These are phyloP conservation scores for Malassezia pachydermatis DNA, from an alignment of 1,284 basidiomycete species.

Conservation along the genomic window DNA sequence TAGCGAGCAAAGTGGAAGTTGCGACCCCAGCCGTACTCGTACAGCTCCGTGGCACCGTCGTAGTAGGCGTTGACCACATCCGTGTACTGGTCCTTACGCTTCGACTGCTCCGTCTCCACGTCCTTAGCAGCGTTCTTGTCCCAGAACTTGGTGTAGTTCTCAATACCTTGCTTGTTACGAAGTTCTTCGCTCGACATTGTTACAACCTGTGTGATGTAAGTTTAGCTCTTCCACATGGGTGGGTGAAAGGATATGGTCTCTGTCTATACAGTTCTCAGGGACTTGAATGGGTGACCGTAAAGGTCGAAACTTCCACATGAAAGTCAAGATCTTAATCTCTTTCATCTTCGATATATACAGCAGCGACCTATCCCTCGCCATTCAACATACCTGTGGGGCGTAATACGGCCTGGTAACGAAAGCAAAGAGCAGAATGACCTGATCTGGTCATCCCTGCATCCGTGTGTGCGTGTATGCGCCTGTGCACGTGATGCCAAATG, in stretches of 20 bases:
- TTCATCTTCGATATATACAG: too few relatives aligned
- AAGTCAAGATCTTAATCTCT: conserved; percentile 2
- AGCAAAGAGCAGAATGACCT: too few relatives aligned
- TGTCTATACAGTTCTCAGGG: conserved; percentile 5
- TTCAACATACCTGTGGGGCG: too few relatives aligned
- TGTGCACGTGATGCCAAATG: too few relatives aligned
- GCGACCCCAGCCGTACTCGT: conserved; percentile 87
- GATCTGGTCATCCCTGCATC: too few relatives aligned
- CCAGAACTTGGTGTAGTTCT: conserved; percentile 90
- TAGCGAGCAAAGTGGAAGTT: conserved; percentile 98
- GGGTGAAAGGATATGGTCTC: background rate
- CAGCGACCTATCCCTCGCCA: too few relatives aligned
- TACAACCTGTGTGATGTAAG: background rate
- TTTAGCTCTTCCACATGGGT: background rate
- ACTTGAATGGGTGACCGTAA: conserved; percentile 20
- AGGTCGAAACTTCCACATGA: conserved; percentile 7
- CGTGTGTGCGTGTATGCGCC: too few relatives aligned
- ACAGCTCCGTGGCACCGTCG: conserved; percentile 88
- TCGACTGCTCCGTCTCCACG: conserved; percentile 59
- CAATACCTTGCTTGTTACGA: conserved; percentile 70
- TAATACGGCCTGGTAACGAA: too few relatives aligned
- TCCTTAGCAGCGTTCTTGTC: conserved; percentile 72
- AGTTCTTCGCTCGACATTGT: conserved; percentile 51
- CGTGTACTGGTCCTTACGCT: conserved; percentile 72
- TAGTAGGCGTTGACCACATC: conserved; percentile 96